A percentile compares a stretch with the other conserved stretches of the same genome.
phyloP scores from a whole-genome alignment of 2,329 filamentous ascomycete genomes.

The Parascedosporium putredinis region DNA sequence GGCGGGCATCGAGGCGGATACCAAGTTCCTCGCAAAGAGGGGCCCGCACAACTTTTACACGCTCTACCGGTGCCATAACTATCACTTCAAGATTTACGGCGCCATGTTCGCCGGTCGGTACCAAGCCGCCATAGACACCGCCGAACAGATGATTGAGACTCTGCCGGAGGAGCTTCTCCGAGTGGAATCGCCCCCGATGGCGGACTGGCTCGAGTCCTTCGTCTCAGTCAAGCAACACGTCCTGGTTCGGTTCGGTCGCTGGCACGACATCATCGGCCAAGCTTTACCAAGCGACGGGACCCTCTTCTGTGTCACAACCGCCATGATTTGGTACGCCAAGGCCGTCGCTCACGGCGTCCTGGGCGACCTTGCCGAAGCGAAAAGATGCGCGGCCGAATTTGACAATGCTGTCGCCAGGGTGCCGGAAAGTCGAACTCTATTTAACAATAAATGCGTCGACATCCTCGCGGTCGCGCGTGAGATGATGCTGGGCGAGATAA shows the following conservation, averaged over 20 bases:
- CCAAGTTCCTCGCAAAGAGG: conserved; percentile 48
- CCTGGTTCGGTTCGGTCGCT: conserved; percentile 61
- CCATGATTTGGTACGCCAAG: conserved; percentile 58
- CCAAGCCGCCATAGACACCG: conserved; percentile 50
- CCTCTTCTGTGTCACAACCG: conserved; percentile 60
- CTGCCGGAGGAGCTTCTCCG: conserved; percentile 54
- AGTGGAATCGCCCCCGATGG: conserved; percentile 60
- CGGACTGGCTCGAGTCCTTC: conserved; percentile 68
- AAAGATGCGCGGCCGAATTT: conserved; percentile 40
- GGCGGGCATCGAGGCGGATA: conserved; percentile 56
- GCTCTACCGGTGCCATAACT: conserved; percentile 64
- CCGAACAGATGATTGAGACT: conserved; percentile 45
- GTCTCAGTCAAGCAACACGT: conserved; percentile 58
- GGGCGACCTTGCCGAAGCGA: conserved; percentile 43
- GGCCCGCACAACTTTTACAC: conserved; percentile 65
- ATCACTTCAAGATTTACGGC: conserved; percentile 65
- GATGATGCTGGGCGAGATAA: conserved; percentile 66
- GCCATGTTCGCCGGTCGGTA: conserved; percentile 68
- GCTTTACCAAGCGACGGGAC: conserved; percentile 43
- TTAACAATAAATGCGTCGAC: conserved; percentile 33
- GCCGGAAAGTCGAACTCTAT: conserved; percentile 42
- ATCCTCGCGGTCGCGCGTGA: conserved; percentile 52
- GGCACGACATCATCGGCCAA: conserved; percentile 53
- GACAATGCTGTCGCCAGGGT: conserved; percentile 38
- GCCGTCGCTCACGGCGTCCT: conserved; percentile 55